Evolutionary conservation across 257 asterid genomes (phyloP), one percentile per base, ranked within the genome.

Genomic region (Mentha longifolia): DNA sequence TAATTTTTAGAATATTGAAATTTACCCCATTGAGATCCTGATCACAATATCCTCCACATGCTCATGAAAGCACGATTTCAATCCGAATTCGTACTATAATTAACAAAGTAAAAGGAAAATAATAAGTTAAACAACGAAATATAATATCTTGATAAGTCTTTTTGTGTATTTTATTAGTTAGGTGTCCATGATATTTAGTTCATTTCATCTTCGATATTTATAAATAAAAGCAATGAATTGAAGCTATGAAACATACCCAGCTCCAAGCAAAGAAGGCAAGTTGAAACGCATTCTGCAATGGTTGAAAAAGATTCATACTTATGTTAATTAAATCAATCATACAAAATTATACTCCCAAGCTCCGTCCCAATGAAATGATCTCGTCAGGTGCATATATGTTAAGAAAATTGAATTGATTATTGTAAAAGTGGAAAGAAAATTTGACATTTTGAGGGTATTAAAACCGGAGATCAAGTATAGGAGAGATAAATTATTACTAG

Each of bases 231-330:
- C 14, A 28, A 3, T 35, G n/a, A 22, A 22, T 22, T 22, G 25
- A 35, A 4, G 6, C 1, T 0, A 17, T 6, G 2, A 51, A 61
- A 55, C 96, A 72, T 85, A 95, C 98, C 89, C 89, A 88, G 77
- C 87, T 84, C 99, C 99, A 95, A 37, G 84, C 92, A 80, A 92
- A 92, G 89, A 92, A 92, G 78, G 99, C 97, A 55, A 95, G 73
- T 70, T 95, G 97, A 83, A 95, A 95, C 9, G 99, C 97, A 80
- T 91, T 93, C 98, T 93, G 89, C 83, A 83, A 73, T 6, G 11
- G 13, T 3, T 22, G 7, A 74, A 15, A 77, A 39, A 2, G 7
- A 35, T 35, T 7, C 39, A 35, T 7, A 35, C 39, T 35, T 2
- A 51, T 7, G 9, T 37, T 19, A 52, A 10, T 49, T 0, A 56